phyloP scores from a whole-genome alignment of 2,329 filamentous ascomycete genomes.

The Cladophialophora yegresii region DNA sequence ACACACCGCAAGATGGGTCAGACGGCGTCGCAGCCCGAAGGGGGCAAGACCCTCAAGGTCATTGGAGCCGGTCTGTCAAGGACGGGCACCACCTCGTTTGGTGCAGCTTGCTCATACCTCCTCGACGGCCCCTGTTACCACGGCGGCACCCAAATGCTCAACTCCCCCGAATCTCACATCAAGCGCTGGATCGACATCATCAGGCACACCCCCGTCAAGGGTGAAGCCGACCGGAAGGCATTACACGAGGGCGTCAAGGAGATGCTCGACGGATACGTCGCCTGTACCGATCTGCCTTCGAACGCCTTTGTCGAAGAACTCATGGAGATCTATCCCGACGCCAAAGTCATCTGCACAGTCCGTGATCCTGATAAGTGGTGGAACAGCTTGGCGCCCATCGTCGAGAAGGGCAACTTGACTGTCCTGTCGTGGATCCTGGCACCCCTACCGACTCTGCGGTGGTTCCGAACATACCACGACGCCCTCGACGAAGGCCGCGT shows the following conservation, averaged over 20 bases:
- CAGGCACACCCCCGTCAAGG: conserved; percentile 33
- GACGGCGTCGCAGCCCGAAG: conserved; percentile 32
- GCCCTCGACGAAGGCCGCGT: conserved; percentile 34
- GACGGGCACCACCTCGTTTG: conserved; percentile 56
- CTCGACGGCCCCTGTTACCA: conserved; percentile 55
- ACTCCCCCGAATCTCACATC: conserved; percentile 35
- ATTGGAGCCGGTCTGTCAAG: conserved; percentile 41
- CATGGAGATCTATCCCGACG: conserved; percentile 53
- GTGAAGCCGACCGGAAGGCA: conserved; percentile 36
- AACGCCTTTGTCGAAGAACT: conserved; percentile 50
- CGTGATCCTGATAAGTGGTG: conserved; percentile 50
- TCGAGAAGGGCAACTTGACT: conserved; percentile 36
- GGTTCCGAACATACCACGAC: conserved; percentile 35
- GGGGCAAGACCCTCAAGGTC: conserved; percentile 30
- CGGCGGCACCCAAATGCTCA: conserved; percentile 49
- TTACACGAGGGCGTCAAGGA: conserved; percentile 43
- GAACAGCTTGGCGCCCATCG: conserved; percentile 38
- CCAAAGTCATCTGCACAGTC: conserved; percentile 50
- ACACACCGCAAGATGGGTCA: conserved; percentile 31
- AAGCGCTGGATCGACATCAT: conserved; percentile 39
- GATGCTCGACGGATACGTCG: conserved; percentile 48
- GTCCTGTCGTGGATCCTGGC: conserved; percentile 34
- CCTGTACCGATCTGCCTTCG: conserved; percentile 51
- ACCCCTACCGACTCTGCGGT: conserved; percentile 33
- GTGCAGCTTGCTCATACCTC: conserved; percentile 51